phyloP scores from a whole-genome alignment of 2,329 filamentous ascomycete species.

The Diaporthe helianthi region DNA sequence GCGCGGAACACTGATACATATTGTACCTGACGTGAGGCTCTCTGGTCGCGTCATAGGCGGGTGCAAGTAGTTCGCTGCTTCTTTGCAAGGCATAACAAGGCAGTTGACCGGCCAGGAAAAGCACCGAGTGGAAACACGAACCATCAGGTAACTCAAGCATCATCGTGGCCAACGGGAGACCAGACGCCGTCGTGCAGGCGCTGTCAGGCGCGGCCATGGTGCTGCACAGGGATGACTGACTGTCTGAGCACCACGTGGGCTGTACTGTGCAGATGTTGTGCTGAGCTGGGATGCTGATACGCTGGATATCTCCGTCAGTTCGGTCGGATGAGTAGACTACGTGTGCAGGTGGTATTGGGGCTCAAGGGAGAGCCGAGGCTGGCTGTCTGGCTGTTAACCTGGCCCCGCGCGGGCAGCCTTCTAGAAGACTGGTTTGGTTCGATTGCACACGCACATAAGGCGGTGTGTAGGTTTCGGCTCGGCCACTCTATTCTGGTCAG shows the following conservation, averaged over 20 bases:
- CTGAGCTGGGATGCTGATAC: not conserved
- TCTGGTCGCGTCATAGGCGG: constrained; percentile 8
- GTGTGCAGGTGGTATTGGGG: not conserved
- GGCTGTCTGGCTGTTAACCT: not conserved
- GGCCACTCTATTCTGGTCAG: constrained; percentile 5
- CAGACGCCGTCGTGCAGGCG: not conserved
- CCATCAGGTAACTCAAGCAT: not conserved
- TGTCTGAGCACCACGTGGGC: not conserved
- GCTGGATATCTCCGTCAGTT: not conserved
- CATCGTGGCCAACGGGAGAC: not conserved
- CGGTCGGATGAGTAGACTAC: not conserved
- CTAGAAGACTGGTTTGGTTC: constrained; percentile 10
- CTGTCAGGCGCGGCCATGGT: not conserved
- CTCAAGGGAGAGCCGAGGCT: not conserved
- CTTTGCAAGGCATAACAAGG: not conserved
- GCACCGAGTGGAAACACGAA: not conserved
- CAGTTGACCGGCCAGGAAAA: not conserved
- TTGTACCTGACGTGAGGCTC: constrained; percentile 23
- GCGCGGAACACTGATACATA: not conserved
- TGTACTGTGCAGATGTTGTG: not conserved
- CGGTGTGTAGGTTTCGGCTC: not conserved
- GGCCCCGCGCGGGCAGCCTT: constrained; percentile 1
- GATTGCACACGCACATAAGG: constrained; percentile 9
- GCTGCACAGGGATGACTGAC: not conserved
- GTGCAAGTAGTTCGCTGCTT: not conserved